Evolutionary conservation across 768 basidiomycete species (phyloP).

Genomic region (Boletus eberwhitei): DNA sequence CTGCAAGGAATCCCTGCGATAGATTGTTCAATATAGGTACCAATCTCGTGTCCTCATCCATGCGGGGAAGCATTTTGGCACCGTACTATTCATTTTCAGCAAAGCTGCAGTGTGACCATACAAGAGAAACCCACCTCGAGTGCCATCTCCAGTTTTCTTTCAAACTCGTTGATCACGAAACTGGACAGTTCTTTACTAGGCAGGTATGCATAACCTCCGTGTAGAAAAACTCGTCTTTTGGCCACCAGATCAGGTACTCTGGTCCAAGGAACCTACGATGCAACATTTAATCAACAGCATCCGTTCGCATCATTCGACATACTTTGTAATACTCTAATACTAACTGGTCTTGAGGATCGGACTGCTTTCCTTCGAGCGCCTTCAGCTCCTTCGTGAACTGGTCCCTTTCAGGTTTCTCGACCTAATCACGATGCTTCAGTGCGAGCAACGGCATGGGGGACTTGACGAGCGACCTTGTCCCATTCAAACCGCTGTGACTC

Average conservation of each 20-base stretch:
- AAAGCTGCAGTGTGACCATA: not conserved
- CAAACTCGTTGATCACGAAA: conserved; percentile 86
- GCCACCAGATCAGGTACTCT: conserved; percentile 91
- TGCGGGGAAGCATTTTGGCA: conserved; percentile 78
- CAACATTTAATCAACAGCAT: not conserved
- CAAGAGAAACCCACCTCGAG: conserved; percentile 60
- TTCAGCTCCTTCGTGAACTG: conserved; percentile 46
- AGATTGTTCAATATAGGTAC: conserved; percentile 87
- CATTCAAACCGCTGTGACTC: conserved; percentile 53
- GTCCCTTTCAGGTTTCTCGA: conserved; percentile 54
- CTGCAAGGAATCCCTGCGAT: conserved; percentile 90
- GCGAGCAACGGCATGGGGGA: not conserved
- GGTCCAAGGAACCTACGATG: conserved; percentile 88
- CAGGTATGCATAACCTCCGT: conserved; percentile 86
- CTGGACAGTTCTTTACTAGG: conserved; percentile 73
- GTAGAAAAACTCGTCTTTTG: conserved; percentile 72
- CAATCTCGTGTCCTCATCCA: conserved; percentile 93
- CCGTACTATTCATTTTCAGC: conserved; percentile 55
- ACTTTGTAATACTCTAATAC: conserved; percentile 81
- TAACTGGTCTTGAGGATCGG: not conserved
- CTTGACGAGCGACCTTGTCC: conserved; percentile 45
- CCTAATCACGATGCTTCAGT: conserved; percentile 37
- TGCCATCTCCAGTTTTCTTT: conserved; percentile 62
- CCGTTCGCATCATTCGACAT: not conserved
- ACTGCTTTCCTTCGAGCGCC: conserved; percentile 25